Conservation (phyloP, 2,329 filamentous ascomycete genomes). For the Lecanoromycetidae sp. region DNA sequence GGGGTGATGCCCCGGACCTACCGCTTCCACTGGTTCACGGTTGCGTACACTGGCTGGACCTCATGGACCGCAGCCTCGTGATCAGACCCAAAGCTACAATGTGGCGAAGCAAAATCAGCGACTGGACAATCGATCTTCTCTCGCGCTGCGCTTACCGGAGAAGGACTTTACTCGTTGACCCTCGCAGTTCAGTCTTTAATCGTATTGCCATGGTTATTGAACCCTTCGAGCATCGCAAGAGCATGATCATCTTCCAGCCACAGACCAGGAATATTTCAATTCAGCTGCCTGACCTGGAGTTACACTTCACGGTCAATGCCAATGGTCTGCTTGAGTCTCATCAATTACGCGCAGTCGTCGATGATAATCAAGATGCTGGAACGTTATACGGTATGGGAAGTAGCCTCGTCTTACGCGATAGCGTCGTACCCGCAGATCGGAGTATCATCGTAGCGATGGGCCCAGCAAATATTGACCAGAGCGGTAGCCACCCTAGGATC, state of each 20-base stretch:
- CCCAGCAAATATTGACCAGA: constrained; percentile 17
- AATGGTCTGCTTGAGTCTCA: constrained; percentile 33
- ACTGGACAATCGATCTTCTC: constrained; percentile 32
- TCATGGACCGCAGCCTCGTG: constrained; percentile 37
- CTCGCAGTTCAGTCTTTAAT: constrained; percentile 32
- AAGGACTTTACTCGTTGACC: constrained; percentile 35
- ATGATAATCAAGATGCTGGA: constrained; percentile 46
- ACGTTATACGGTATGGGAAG: constrained; percentile 48
- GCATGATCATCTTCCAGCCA: constrained; percentile 40
- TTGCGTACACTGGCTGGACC: constrained; percentile 50
- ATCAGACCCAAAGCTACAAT: constrained; percentile 36
- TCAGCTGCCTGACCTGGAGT: constrained; percentile 41
- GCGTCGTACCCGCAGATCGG: constrained; percentile 29
- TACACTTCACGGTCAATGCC: constrained; percentile 42
- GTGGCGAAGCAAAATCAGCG: constrained; percentile 29
- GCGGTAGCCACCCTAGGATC: constrained; percentile 35
- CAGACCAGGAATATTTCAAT: constrained; percentile 27
- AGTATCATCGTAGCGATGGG: constrained; percentile 46
- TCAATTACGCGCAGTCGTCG: constrained; percentile 42
- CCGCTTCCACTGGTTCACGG: constrained; percentile 39
- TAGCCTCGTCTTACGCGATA: constrained; percentile 45
- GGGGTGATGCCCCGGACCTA: constrained; percentile 32
- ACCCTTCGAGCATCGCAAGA: constrained; percentile 35
- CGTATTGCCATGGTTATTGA: constrained; percentile 35
- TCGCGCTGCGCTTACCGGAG: constrained; percentile 22